Base-by-base conservation (phyloP, 2,329 filamentous ascomycete genomes). In the Karstenula rhodostoma region DNA sequence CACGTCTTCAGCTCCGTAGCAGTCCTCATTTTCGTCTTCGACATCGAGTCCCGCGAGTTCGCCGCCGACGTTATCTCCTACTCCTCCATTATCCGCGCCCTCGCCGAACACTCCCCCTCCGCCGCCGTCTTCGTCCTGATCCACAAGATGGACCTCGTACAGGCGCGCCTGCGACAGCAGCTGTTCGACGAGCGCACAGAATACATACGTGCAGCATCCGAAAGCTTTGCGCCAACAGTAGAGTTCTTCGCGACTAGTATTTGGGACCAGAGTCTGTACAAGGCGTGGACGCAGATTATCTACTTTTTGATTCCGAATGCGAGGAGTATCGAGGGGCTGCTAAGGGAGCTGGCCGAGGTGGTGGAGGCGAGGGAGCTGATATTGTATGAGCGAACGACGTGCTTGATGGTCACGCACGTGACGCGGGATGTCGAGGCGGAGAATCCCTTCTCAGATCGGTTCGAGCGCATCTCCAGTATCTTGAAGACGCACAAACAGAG, bases 71-170 rank as follows among this genome's bases (percentile, higher is more conserved):
- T 98, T 55, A 89, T 94, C 59, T 97, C 93, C 60, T 99, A 98
- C 82, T 89, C 90, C 55, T 90, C 92, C 67, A 95, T 98, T 76
- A 92, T 98, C 69, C 88, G 90, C 52, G 95, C 95, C 0, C 85
- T 99, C 42, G 86, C 90, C 57, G 94, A 98, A 80, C 96, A 89
- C 84, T 96, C 92, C 50, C 87, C 87, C 1, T 81, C 80, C 35
- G 93, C 94, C 64, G 91, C 92, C 76, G 90, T 99, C 72, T 99
- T 98, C 81, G 91, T 95, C 63, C 87, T 99, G 47, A 91, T 99
- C 67, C 95, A 99, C 88, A 99, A 99, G 81, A 97, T 99, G 91
- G 95, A 99, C 77, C 87, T 99, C 27, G 93, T 98, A 51, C 91
- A 94, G 67, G 87, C 89, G 42, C 87, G 90, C 59, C 87, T 90